These are phyloP conservation scores for Elongisporangium anandrum DNA, from an alignment of 352 stramenopile species.

Conservation along the genomic window DNA sequence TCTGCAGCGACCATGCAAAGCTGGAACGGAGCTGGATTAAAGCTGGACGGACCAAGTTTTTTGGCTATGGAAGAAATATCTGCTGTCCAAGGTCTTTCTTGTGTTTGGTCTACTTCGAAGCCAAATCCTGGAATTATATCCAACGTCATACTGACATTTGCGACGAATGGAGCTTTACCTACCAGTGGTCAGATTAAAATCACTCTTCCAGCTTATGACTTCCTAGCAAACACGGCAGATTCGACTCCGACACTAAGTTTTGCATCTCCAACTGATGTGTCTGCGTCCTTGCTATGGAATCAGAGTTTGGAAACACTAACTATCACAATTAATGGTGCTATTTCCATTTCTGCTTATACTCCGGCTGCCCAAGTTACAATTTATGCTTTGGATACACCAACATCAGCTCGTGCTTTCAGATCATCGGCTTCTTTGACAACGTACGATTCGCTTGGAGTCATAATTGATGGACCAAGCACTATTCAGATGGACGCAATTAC, in stretches of 20 bases:
- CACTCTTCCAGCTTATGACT: conserved; percentile 27
- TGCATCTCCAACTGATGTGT: not conserved
- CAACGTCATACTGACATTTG: conserved; percentile 32
- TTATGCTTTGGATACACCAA: conserved; percentile 31
- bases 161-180: conserved; percentile 40
- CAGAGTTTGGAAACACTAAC: conserved; percentile 10
- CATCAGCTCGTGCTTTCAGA: conserved; percentile 24
- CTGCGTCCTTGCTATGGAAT: conserved; percentile 22
- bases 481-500: conserved; percentile 40
- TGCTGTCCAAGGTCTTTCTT: conserved; percentile 27
- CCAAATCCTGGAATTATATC: conserved; percentile 46
- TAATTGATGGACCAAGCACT: conserved; percentile 47
- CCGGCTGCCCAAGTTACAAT: conserved; percentile 26
- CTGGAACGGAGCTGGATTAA: conserved; percentile 30
- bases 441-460: conserved; percentile 24
- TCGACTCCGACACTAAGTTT: not conserved
- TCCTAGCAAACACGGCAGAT: conserved; percentile 18
- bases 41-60: conserved; percentile 30
- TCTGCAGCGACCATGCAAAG: conserved; percentile 34
- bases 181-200: conserved; percentile 32
- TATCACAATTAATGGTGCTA: conserved; percentile 9
- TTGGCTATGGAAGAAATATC: conserved; percentile 30
- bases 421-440: conserved; percentile 27
- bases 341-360: conserved; percentile 26
- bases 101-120: conserved; percentile 29